A percentile compares a stretch with the other conserved stretches of the same genome.
phyloP scores from a whole-genome alignment of 495 filamentous ascomycete genomes.

The Penicillium robsamsonii region DNA sequence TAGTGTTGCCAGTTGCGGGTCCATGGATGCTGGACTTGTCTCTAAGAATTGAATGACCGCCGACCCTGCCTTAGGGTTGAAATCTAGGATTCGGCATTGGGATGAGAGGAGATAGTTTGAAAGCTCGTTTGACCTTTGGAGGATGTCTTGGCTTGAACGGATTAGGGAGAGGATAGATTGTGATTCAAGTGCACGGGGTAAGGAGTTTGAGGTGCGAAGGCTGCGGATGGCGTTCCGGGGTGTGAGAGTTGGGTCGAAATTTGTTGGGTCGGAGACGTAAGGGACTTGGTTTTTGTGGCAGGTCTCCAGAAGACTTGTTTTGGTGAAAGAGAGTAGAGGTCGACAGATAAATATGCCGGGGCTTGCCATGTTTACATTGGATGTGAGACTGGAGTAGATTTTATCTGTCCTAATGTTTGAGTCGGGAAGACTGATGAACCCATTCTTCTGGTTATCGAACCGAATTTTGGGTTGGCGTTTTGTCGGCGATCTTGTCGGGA shows the following conservation, averaged over 20 bases:
- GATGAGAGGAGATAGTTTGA: conserved; percentile 38
- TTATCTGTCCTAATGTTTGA: not conserved
- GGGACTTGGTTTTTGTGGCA: conserved; percentile 61
- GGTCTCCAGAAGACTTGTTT: conserved; percentile 68
- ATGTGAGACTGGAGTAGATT: not conserved
- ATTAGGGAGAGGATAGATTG: conserved; percentile 59
- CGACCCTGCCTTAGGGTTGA: conserved; percentile 40
- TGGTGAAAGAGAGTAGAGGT: conserved; percentile 72
- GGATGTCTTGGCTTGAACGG: conserved; percentile 31
- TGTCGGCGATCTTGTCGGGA: conserved; percentile 7
- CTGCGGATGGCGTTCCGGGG: conserved; percentile 75
- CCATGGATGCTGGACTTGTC: conserved; percentile 6
- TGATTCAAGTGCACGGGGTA: conserved; percentile 70
- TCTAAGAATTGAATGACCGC: conserved; percentile 40
- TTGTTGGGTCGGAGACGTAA: conserved; percentile 88
- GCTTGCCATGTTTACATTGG: conserved; percentile 49
- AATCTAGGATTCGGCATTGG: conserved; percentile 35
- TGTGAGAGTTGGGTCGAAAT: conserved; percentile 73
- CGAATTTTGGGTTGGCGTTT: conserved; percentile 5
- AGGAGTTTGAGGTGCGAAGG: conserved; percentile 51
- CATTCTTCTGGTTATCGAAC: conserved; percentile 13
- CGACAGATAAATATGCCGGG: conserved; percentile 71
- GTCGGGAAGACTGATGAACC: conserved; percentile 9
- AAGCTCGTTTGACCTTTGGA: conserved; percentile 26
- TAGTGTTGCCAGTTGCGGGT: conserved; percentile 6